These are phyloP conservation scores for Podila minutissima DNA, from an alignment of 192 early-diverging fungal species.

Conservation along the genomic window DNA sequence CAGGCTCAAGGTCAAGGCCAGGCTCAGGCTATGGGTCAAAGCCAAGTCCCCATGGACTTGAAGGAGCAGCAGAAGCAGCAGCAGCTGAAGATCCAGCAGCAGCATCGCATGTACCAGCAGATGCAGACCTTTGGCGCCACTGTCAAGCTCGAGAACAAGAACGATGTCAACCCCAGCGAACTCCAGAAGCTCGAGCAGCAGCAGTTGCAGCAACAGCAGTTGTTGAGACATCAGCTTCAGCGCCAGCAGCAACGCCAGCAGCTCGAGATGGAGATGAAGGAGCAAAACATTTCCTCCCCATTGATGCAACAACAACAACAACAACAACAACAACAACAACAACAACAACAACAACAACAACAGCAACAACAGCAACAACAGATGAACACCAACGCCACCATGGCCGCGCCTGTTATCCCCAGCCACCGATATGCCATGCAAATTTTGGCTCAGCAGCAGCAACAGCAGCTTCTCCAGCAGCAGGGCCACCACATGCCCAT, in stretches of 20 bases:
- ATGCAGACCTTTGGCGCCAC: slow-evolving; percentile 41
- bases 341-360: neutral
- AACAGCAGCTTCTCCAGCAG: slow-evolving; percentile 35
- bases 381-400: neutral
- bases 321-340: slow-evolving; percentile 1
- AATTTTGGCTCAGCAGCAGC: slow-evolving; percentile 40
- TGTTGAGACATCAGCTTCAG: slow-evolving; percentile 39
- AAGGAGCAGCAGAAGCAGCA: slow-evolving; percentile 49
- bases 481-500: slow-evolving; percentile 26
- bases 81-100: slow-evolving; percentile 47
- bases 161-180: slow-evolving; percentile 11
- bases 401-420: slow-evolving; percentile 41
- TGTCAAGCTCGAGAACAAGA: slow-evolving; percentile 25
- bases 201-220: slow-evolving; percentile 36
- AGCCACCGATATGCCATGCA: slow-evolving; percentile 47
- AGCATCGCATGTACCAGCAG: slow-evolving; percentile 46
- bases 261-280: slow-evolving; percentile 28
- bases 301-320: neutral
- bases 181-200: slow-evolving; percentile 25
- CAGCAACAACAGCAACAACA: neutral
- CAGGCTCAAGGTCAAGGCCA: slow-evolving; percentile 3
- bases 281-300: neutral
- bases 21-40: too few relatives aligned
- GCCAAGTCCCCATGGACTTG: slow-evolving; percentile 7
- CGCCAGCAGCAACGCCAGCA: slow-evolving; percentile 43